These are phyloP conservation scores for Dichotomopilus funicola DNA, from an alignment of 2,329 filamentous ascomycete genomes.

Conservation along the genomic window DNA sequence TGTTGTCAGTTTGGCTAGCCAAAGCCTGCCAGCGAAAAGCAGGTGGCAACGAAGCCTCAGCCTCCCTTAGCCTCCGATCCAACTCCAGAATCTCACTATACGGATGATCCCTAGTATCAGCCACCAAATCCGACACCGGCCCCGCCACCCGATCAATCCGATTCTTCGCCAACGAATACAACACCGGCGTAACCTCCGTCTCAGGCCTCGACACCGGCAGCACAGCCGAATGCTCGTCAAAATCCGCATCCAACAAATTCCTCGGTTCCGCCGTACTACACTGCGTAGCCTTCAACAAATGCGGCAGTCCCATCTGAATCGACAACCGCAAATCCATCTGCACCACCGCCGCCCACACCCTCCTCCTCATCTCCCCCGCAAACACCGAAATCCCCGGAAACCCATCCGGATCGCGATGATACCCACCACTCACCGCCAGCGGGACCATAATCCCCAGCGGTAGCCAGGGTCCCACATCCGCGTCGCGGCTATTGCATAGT, in stretches of 20 bases:
- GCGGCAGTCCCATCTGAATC: slow-evolving; percentile 47
- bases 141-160: not conserved
- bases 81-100: not conserved
- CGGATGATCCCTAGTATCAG: not conserved
- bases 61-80: not conserved
- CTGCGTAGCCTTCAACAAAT: slow-evolving; percentile 38
- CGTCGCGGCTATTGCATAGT: slow-evolving; percentile 24
- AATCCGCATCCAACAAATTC: slow-evolving; percentile 45
- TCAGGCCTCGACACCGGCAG: slow-evolving; percentile 38
- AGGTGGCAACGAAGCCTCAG: not conserved
- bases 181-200: slow-evolving; percentile 36
- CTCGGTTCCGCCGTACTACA: slow-evolving; percentile 41
- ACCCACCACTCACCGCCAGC: slow-evolving; percentile 33
- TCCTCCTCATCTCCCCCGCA: slow-evolving; percentile 45
- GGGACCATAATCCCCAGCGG: slow-evolving; percentile 25
- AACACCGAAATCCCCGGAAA: slow-evolving; percentile 39
- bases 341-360: slow-evolving; percentile 39
- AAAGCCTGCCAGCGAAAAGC: not conserved
- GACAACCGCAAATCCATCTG: slow-evolving; percentile 44
- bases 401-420: slow-evolving; percentile 43
- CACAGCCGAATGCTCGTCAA: slow-evolving; percentile 39
- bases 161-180: slow-evolving; percentile 5
- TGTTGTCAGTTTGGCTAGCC: not conserved
- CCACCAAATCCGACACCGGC: not conserved
- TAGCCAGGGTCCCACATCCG: slow-evolving; percentile 25